Base-by-base conservation (phyloP, 192 early-diverging fungal species). In the Coemansia sp. region DNA sequence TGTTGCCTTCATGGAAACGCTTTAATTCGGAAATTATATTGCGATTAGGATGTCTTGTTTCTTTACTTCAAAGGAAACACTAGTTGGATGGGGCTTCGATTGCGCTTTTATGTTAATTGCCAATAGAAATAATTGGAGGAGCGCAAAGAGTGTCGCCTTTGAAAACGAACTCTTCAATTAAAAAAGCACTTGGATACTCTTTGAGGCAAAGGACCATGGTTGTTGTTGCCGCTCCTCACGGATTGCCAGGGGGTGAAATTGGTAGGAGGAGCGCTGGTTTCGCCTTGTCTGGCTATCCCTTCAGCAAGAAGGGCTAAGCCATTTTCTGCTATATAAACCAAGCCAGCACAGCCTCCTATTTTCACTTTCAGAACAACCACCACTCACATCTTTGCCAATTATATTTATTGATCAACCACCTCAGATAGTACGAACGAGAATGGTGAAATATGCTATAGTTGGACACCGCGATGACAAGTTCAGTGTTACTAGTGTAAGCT, bases 181-280 rank as follows among this genome's bases (percentile, higher is more conserved):
- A n/a, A n/a, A n/a, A n/a, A n/a, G n/a, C n/a, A n/a, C n/a, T n/a
- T n/a, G n/a, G n/a, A n/a, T n/a, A n/a, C n/a, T n/a, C n/a, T n/a
- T n/a, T n/a, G n/a, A n/a, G n/a, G n/a, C n/a, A n/a, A n/a, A n/a
- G n/a, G n/a, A n/a, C n/a, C n/a, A n/a, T n/a, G 24, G 38, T 95
- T 95, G 65, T 98, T 99, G 98, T 43, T 11, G 40, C 40, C 11
- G 40, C 40, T 12, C 40, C 0, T 43, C 2, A 0, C 13, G 8
- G 41, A 0, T 43, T 43, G 41, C 41, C 12, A 15, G 41, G 0
- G 13, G 41, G 41, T 1, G 3, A 43, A 43, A 43, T 7, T 7
- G 8, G 36, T 3, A 7, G 41, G 41, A 10, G 24, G 41, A 43
- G 41, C 13, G 1, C 40, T 12, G 40, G 3, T 27, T 5, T 47